Evolutionary conservation across 2,329 filamentous ascomycete species (phyloP), one percentile per base, ranked within the genome.

Genomic region (Scortechinia acanthostroma): DNA sequence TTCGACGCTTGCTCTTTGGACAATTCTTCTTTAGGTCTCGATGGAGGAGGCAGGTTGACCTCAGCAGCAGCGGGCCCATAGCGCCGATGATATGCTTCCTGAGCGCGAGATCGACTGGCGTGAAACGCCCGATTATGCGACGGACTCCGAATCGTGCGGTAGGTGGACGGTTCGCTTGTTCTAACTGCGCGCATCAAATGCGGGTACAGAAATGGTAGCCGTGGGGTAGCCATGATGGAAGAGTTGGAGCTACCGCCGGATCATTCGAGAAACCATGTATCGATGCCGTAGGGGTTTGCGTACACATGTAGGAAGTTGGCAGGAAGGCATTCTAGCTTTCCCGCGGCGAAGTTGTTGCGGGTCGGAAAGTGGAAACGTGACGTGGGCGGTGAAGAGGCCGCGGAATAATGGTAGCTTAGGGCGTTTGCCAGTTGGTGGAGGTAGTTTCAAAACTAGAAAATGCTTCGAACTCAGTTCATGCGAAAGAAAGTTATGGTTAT

Each of bases 141-240:
- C 10, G 35, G 35, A 19, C 13, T 17, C 6, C 17, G 35, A 40
- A 40, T 19, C 6, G 35, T 6, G 35, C 35, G 35, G 35, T 13
- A 10, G 6, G 35, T 40, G 10, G 10, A 6, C 6, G 35, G 35
- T 40, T 40, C 17, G 35, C 35, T 15, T 19, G 35, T 15, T 6
- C 35, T 13, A 17, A 40, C 35, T 19, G 35, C 35, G 10, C 35
- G 35, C 35, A 40, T 40, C 35, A 40, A 19, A 19, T 19, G 14
- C 35, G 35, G 35, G 20, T 40, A 40, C 10, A 40, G 35, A 19
- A 40, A 40, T 10, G 35, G 35, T 13, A 40, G 35, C 6, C 35
- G 14, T 10, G 35, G 35, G 6, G 35, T 19, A 10, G 35, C 35
- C 35, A 40, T 40, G 14, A 30, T n/a, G 25, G 10, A n/a, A 30